These are phyloP conservation scores for Anethum foeniculum DNA, from an alignment of 140 eudicot species.

Conservation along the genomic window DNA sequence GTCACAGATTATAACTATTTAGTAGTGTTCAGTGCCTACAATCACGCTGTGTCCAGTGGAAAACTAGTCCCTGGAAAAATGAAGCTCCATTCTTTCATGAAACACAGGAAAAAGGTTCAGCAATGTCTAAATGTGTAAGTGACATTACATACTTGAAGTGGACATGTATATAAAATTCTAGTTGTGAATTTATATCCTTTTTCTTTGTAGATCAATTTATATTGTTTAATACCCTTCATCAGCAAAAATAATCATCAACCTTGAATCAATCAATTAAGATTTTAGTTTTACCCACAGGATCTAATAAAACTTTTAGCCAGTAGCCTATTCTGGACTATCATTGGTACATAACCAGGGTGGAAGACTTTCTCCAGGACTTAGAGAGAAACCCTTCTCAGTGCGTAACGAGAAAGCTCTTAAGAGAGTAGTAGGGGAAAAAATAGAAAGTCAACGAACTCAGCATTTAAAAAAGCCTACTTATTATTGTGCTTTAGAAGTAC, in stretches of 20 bases:
- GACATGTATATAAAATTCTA: not conserved
- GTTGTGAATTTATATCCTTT: not conserved
- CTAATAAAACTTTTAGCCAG: not conserved
- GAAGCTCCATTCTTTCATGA: not conserved
- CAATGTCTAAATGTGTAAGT: not conserved
- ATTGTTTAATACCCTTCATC: not conserved
- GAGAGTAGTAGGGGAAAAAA: not conserved
- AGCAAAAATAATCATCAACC: not conserved
- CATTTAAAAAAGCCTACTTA: not conserved
- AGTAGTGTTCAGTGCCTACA: not conserved
- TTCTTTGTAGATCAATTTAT: not conserved
- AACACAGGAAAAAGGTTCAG: conserved; percentile 4
- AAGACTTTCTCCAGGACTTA: not conserved
- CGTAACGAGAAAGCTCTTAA: not conserved
- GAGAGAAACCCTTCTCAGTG: not conserved
- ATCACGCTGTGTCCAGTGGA: not conserved
- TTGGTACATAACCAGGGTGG: not conserved
- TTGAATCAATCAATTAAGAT: not conserved
- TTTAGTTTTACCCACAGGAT: not conserved
- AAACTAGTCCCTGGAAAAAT: not conserved
- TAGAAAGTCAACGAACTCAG: not conserved
- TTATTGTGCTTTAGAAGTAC: not conserved
- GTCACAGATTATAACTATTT: not conserved
- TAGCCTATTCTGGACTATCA: not conserved
- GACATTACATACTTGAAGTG: not conserved